phyloP scores from a whole-genome alignment of 352 stramenopile genomes.

The Lagenidium sp. region DNA sequence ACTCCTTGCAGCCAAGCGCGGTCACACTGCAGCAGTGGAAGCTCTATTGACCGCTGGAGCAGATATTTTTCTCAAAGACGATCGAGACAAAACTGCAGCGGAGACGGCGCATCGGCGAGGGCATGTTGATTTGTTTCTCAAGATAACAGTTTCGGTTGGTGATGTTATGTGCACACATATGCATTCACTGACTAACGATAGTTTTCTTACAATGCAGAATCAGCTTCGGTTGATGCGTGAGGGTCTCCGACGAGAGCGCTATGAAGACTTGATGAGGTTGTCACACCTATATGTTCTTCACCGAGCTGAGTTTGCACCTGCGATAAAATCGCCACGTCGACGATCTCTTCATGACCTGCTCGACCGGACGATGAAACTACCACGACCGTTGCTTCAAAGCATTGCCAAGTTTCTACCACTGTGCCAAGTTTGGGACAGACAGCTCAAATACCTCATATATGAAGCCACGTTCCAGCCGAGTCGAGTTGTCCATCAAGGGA shows the following conservation, averaged over 20 bases:
- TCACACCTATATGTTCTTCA: conserved; percentile 60
- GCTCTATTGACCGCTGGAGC: conserved; percentile 68
- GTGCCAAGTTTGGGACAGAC: conserved; percentile 68
- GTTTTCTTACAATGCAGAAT: conserved; percentile 25
- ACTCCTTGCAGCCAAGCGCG: conserved; percentile 71
- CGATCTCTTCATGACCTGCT: conserved; percentile 41
- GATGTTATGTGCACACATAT: neutral
- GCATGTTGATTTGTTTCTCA: conserved; percentile 76
- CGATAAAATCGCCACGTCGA: conserved; percentile 32
- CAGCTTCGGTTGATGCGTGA: conserved; percentile 77
- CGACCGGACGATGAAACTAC: conserved; percentile 58
- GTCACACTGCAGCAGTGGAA: conserved; percentile 70
- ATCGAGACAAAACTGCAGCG: conserved; percentile 78
- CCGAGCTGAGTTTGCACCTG: conserved; percentile 29
- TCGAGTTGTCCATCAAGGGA: conserved; percentile 70
- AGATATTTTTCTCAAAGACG: conserved; percentile 84
- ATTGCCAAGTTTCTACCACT: conserved; percentile 69
- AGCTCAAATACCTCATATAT: conserved; percentile 74
- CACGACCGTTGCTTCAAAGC: conserved; percentile 73
- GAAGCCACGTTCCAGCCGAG: conserved; percentile 61
- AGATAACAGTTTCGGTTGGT: conserved; percentile 70
- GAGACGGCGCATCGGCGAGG: conserved; percentile 75
- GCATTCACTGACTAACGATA: neutral
- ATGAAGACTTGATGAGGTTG: conserved; percentile 59
- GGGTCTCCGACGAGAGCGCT: conserved; percentile 55